These are phyloP conservation scores for Pseudocercospora macadamiae DNA, from an alignment of 2,329 filamentous ascomycete species.

Conservation along the genomic window DNA sequence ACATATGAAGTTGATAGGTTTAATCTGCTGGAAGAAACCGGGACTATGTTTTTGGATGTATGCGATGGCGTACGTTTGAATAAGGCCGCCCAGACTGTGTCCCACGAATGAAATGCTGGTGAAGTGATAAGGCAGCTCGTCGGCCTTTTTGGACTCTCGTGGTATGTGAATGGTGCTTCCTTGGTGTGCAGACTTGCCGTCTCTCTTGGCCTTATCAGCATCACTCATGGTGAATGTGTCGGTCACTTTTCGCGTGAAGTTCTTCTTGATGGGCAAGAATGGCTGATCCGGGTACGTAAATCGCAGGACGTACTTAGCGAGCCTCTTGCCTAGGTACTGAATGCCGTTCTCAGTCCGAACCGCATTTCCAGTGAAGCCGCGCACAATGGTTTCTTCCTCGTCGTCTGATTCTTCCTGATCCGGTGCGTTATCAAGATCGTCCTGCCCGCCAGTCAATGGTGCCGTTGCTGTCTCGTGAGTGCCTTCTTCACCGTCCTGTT, in stretches of 20 bases:
- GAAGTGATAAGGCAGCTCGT: constrained; percentile 72
- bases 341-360: constrained; percentile 92
- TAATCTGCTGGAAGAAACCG: constrained; percentile 81
- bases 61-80: constrained; percentile 92
- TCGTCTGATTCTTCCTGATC: constrained; percentile 65
- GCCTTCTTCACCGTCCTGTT: constrained; percentile 16
- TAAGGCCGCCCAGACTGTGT: constrained; percentile 85
- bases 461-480: constrained; percentile 42
- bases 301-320: constrained; percentile 86
- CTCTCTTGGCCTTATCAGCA: constrained; percentile 48
- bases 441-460: constrained; percentile 54
- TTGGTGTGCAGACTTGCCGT: constrained; percentile 56
- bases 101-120: constrained; percentile 95
- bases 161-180: constrained; percentile 63
- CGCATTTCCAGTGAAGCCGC: constrained; percentile 87
- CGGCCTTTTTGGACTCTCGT: constrained; percentile 46
- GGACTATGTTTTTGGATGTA: constrained; percentile 97
- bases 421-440: constrained; percentile 44
- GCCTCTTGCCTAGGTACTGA: constrained; percentile 91
- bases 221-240: constrained; percentile 50
- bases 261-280: constrained; percentile 69
- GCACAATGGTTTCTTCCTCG: constrained; percentile 83
- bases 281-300: constrained; percentile 95
- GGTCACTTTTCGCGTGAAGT: constrained; percentile 53
- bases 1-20: constrained; percentile 86